Conservation (phyloP, 495 filamentous ascomycete genomes). For the Tuber indicum region DNA sequence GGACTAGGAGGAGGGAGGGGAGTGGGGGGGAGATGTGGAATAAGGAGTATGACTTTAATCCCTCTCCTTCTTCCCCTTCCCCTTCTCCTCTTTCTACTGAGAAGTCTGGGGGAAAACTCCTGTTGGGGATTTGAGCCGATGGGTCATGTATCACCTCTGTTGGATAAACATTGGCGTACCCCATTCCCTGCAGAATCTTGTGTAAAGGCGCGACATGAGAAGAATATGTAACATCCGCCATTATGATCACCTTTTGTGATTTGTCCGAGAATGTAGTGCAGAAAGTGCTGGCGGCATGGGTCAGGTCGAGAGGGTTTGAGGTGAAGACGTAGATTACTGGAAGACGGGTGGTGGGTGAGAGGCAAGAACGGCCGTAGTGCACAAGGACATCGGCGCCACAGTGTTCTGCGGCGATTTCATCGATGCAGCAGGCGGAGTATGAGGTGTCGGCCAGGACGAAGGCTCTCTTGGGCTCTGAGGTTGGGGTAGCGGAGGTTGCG, state of each 20-base stretch:
- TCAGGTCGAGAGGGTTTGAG: constrained; percentile 55
- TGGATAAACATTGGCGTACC: constrained; percentile 63
- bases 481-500: constrained; percentile 33
- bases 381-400: constrained; percentile 84
- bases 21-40: constrained; percentile 90
- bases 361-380: constrained; percentile 87
- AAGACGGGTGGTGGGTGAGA: constrained; percentile 81
- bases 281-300: constrained; percentile 57
- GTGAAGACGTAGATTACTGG: constrained; percentile 94
- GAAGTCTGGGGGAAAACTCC: constrained; percentile 44
- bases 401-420: constrained; percentile 95
- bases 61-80: constrained; percentile 9
- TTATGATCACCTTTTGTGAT: constrained; percentile 62
- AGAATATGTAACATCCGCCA: constrained; percentile 84
- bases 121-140: constrained; percentile 77
- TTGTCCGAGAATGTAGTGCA: constrained; percentile 59
- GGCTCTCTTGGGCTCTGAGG: constrained; percentile 49
- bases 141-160: constrained; percentile 73
- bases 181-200: constrained; percentile 49
- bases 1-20: constrained; percentile 73
- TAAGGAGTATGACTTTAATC: constrained; percentile 42
- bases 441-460: constrained; percentile 94
- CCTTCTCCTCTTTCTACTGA: background rate
- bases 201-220: constrained; percentile 58
- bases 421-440: constrained; percentile 94